A percentile compares a stretch with the other conserved stretches of the same genome.
Conservation (phyloP, 441 rosid genomes). For the Pelargonium fulgidum region DNA sequence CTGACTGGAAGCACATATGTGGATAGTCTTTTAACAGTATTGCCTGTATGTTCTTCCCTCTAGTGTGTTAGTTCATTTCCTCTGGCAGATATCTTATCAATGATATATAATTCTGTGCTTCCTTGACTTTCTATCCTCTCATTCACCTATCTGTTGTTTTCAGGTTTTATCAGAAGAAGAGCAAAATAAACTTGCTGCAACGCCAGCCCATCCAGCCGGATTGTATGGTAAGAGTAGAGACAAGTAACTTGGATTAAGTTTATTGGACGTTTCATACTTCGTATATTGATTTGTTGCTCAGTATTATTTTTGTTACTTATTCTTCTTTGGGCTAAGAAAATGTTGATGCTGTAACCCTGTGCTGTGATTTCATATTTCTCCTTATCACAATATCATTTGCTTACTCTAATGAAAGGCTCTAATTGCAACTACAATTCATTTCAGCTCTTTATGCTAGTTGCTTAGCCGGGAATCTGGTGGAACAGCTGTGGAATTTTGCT, state of each 20-base stretch:
- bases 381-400: no score
- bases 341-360: no score
- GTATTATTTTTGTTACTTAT: no score
- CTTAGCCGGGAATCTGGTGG: slow-evolving; percentile 77
- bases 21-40: slow-evolving; percentile 58
- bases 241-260: no score
- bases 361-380: no score
- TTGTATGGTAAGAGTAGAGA: slow-evolving; percentile 49
- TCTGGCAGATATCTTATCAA: background rate
- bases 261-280: no score
- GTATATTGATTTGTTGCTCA: no score
- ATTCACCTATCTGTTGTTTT: slow-evolving; percentile 11
- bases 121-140: background rate
- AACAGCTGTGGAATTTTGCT: slow-evolving; percentile 84
- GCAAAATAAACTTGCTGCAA: slow-evolving; percentile 82
- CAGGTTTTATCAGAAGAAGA: slow-evolving; percentile 83
- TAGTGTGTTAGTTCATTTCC: background rate
- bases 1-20: slow-evolving; percentile 50
- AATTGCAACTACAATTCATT: slow-evolving; percentile 11
- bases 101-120: background rate
- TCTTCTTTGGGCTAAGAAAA: no score
- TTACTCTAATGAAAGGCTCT: no score
- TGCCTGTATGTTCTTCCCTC: slow-evolving; percentile 49
- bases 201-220: slow-evolving; percentile 86
- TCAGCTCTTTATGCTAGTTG: slow-evolving; percentile 76